phyloP scores from a whole-genome alignment of 2,329 filamentous ascomycete genomes.

The Ceratocystis colombiana region DNA sequence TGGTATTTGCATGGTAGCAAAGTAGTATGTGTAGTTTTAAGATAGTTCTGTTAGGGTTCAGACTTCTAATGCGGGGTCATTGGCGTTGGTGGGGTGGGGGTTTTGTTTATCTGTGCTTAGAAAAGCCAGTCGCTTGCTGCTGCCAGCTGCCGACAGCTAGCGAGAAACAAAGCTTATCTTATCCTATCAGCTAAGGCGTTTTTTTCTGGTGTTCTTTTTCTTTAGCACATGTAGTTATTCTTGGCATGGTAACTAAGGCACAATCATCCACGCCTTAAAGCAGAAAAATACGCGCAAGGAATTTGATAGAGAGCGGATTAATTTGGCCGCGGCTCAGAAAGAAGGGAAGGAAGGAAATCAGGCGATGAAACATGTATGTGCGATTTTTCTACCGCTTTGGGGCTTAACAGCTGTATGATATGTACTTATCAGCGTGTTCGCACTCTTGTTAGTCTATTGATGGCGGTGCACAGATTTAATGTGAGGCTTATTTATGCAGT shows the following conservation, averaged over 20 bases:
- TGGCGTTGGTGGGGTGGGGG: too few species aligned
- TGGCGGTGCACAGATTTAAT: conserved; percentile 7
- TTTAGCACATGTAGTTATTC: too few species aligned
- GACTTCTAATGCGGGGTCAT: background rate
- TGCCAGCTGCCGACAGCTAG: too few species aligned
- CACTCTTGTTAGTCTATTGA: background rate
- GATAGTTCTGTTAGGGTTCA: background rate
- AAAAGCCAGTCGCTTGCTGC: too few species aligned
- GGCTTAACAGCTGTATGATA: conserved; percentile 5
- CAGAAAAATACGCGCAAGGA: background rate
- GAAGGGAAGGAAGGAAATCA: background rate
- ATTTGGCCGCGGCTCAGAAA: background rate
- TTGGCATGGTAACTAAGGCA: background rate
- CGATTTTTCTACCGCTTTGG: background rate
- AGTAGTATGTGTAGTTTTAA: background rate
- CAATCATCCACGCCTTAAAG: background rate
- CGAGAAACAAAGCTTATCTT: too few species aligned
- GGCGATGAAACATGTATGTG: conserved; percentile 6
- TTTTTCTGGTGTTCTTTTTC: too few species aligned
- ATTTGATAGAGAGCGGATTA: background rate
- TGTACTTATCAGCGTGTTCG: background rate
- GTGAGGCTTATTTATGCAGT: conserved; percentile 6
- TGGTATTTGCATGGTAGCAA: too few species aligned
- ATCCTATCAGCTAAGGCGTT: too few species aligned
- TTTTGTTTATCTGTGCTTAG: too few species aligned